Conservation (phyloP, 2,329 filamentous ascomycete species). For the Metarhizium rileyi region DNA sequence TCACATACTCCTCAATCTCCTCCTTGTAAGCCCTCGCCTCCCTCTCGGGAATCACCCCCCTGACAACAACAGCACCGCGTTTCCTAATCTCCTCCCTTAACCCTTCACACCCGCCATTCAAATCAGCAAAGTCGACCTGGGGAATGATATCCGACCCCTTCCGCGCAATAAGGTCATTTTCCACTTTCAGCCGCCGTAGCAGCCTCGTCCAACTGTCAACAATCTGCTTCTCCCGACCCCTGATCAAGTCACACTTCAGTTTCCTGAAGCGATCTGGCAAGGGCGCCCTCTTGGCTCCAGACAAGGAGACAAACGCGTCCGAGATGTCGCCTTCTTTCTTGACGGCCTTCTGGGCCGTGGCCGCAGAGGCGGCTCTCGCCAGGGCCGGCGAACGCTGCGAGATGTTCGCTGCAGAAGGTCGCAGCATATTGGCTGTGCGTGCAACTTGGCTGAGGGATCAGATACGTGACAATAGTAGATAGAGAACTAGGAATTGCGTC, state of each 20-base stretch:
- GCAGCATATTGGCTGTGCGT: conserved; percentile 7
- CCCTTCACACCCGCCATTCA: conserved; percentile 28
- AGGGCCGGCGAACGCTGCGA: conserved; percentile 4
- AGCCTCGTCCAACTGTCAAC: conserved; percentile 39
- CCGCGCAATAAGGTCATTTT: conserved; percentile 37
- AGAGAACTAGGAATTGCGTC: background rate
- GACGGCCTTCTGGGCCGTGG: conserved; percentile 8
- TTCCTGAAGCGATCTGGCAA: conserved; percentile 46
- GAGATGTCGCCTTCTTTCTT: conserved; percentile 55
- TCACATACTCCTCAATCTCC: conserved; percentile 55
- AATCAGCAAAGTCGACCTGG: conserved; percentile 35
- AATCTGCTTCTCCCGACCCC: conserved; percentile 38
- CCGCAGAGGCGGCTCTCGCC: conserved; percentile 3
- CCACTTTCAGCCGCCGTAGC: conserved; percentile 31
- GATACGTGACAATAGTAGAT: no score
- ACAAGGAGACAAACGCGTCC: conserved; percentile 50
- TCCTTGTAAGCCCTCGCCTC: conserved; percentile 57
- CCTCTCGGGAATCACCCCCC: conserved; percentile 52
- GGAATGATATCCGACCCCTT: conserved; percentile 42
- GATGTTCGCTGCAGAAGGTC: conserved; percentile 6
- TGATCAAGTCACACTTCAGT: conserved; percentile 43
- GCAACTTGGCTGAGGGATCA: background rate
- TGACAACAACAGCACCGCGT: conserved; percentile 54
- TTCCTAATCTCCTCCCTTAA: conserved; percentile 43
- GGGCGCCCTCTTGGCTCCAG: conserved; percentile 32